Evolutionary conservation across 305 asterid species (phyloP).

Genomic region (Withania somnifera): DNA sequence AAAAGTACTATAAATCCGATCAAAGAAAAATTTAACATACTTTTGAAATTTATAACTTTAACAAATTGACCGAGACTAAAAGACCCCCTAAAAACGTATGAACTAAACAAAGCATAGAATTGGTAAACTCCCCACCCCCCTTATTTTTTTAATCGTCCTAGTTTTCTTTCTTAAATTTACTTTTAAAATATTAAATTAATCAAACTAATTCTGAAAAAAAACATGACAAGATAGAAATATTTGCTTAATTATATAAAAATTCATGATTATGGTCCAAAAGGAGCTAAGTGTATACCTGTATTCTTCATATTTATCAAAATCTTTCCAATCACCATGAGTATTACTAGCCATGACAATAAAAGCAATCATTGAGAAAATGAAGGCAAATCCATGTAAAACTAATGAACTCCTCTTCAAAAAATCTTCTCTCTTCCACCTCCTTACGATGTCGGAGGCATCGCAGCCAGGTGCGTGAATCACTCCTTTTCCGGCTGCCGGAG

Average conservation of each 20-base stretch:
- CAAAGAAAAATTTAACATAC: too few relatives aligned
- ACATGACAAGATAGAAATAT: too few relatives aligned
- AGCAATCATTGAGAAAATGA: constrained; percentile 56
- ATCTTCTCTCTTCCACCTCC: constrained; percentile 62
- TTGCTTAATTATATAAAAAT: neutral
- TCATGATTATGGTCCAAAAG: neutral
- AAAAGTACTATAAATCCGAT: too few relatives aligned
- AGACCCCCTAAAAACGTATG: too few relatives aligned
- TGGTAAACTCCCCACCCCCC: too few relatives aligned
- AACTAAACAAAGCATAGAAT: neutral
- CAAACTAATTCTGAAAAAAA: too few relatives aligned
- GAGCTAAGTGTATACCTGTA: constrained; percentile 26
- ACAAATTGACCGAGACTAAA: too few relatives aligned
- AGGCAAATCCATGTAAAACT: constrained; percentile 26
- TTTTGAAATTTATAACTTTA: too few relatives aligned
- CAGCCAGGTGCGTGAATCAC: constrained; percentile 31
- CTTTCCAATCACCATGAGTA: constrained; percentile 51
- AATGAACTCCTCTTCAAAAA: constrained; percentile 30
- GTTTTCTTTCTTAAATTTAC: too few relatives aligned
- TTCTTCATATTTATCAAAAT: constrained; percentile 51
- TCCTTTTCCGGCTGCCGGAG: constrained; percentile 24
- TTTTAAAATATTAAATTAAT: too few relatives aligned
- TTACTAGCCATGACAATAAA: constrained; percentile 65
- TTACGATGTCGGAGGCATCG: constrained; percentile 29
- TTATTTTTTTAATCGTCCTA: too few relatives aligned